These are phyloP conservation scores for Gossypium schwendimanii DNA, from an alignment of 441 rosid genomes.

Conservation along the genomic window DNA sequence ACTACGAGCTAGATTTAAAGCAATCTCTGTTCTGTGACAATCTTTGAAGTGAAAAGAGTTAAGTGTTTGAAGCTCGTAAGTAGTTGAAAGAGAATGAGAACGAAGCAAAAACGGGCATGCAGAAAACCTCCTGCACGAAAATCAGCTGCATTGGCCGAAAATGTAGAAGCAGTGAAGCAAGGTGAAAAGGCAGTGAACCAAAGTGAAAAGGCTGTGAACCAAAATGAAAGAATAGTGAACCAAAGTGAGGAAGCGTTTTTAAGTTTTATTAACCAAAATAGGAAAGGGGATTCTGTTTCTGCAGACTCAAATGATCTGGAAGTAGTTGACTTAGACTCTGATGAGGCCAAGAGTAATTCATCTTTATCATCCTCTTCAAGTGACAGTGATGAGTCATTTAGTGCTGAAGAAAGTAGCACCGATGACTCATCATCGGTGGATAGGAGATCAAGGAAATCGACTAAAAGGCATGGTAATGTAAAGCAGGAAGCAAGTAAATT, in stretches of 20 bases:
- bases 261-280: constrained; percentile 22
- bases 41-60: neutral
- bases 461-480: constrained; percentile 18
- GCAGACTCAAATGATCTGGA: constrained; percentile 8
- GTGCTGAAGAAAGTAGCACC: constrained; percentile 21
- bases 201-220: constrained; percentile 3
- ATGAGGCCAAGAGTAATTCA: neutral
- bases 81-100: constrained; percentile 10
- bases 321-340: constrained; percentile 2
- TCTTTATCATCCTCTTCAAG: constrained; percentile 28
- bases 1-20: neutral
- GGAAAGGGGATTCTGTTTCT: neutral
- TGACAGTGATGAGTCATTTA: constrained; percentile 24
- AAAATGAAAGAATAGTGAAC: constrained; percentile 9
- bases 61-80: neutral
- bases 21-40: neutral
- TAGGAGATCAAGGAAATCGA: constrained; percentile 15
- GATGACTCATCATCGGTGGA: constrained; percentile 21
- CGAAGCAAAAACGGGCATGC: constrained; percentile 10
- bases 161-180: constrained; percentile 5
- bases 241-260: constrained; percentile 23
- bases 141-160: neutral
- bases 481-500: constrained; percentile 22
- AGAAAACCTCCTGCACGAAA: constrained; percentile 7
- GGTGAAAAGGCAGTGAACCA: constrained; percentile 12